Evolutionary conservation across 2,329 filamentous ascomycete species (phyloP).

Genomic region (Ceratocystiopsis sp.): DNA sequence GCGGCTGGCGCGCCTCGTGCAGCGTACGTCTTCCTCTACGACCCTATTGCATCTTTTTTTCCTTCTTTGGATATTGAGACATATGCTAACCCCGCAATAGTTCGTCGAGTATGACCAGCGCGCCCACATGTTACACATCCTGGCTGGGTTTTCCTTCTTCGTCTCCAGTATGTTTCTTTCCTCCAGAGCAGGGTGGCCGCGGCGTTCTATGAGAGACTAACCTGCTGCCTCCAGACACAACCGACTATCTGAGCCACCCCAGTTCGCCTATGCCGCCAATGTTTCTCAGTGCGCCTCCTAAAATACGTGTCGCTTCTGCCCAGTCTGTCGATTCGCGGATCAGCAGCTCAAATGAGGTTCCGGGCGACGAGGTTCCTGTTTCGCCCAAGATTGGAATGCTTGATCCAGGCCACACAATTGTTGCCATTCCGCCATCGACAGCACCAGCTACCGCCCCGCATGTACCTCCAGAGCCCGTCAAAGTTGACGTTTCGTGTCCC

Average conservation of each 20-base stretch:
- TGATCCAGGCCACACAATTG: constrained; percentile 1
- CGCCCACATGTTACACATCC: constrained; percentile 70
- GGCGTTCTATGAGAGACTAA: background rate
- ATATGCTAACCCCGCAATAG: constrained; percentile 21
- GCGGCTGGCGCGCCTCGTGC: constrained; percentile 91
- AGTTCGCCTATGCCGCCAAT: constrained; percentile 56
- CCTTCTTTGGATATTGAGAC: too few relatives aligned
- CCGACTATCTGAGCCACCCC: constrained; percentile 34
- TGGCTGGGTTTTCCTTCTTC: constrained; percentile 91
- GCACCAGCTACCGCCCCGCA: background rate
- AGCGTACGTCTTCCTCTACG: constrained; percentile 40
- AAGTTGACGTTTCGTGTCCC: constrained; percentile 75
- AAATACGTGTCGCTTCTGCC: constrained; percentile 66
- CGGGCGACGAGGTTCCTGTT: constrained; percentile 38
- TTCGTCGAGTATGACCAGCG: constrained; percentile 96
- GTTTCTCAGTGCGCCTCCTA: constrained; percentile 54
- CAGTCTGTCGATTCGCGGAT: constrained; percentile 75
- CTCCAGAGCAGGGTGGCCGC: background rate
- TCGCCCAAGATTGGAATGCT: constrained; percentile 25
- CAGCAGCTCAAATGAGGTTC: constrained; percentile 53
- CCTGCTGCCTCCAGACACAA: constrained; percentile 21
- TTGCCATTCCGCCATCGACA: too few relatives aligned
- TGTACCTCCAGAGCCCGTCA: constrained; percentile 37
- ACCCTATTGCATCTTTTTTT: background rate
- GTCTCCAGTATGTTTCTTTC: constrained; percentile 48